Evolutionary conservation across 495 filamentous ascomycete genomes (phyloP).

Genomic region (Neurospora terricola): DNA sequence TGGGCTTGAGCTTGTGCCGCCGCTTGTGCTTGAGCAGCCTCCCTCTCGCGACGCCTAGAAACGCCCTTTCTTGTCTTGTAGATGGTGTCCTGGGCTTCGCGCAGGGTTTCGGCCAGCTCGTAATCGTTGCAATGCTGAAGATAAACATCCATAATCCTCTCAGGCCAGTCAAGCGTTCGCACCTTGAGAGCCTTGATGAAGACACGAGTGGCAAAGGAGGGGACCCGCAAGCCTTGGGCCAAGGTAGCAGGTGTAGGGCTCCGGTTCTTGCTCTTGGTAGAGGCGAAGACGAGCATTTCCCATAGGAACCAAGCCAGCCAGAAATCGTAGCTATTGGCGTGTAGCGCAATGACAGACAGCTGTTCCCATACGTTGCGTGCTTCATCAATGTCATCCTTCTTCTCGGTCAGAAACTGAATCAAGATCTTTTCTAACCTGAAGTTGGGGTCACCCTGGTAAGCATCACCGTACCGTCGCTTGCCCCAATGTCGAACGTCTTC

Average conservation of each 20-base stretch:
- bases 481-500: slow-evolving; percentile 75
- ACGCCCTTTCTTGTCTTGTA: slow-evolving; percentile 55
- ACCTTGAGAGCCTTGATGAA: slow-evolving; percentile 62
- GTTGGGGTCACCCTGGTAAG: slow-evolving; percentile 71
- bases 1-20: slow-evolving; percentile 25
- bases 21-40: slow-evolving; percentile 44
- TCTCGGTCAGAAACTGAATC: slow-evolving; percentile 80
- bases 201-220: slow-evolving; percentile 59
- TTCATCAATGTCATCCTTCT: slow-evolving; percentile 48
- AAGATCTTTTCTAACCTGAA: slow-evolving; percentile 85
- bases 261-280: slow-evolving; percentile 28
- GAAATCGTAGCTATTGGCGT: slow-evolving; percentile 75
- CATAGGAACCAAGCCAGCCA: slow-evolving; percentile 87
- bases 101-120: slow-evolving; percentile 62
- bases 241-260: slow-evolving; percentile 35
- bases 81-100: slow-evolving; percentile 57
- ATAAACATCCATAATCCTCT: slow-evolving; percentile 75
- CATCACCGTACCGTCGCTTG: slow-evolving; percentile 59
- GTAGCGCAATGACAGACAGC: slow-evolving; percentile 45
- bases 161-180: slow-evolving; percentile 77
- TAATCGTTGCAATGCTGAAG: slow-evolving; percentile 81
- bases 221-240: slow-evolving; percentile 30
- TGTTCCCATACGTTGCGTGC: slow-evolving; percentile 66
- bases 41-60: slow-evolving; percentile 53
- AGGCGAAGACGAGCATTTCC: slow-evolving; percentile 58